Evolutionary conservation across 345 rosid species (phyloP).

Genomic region (Salix purpurea): DNA sequence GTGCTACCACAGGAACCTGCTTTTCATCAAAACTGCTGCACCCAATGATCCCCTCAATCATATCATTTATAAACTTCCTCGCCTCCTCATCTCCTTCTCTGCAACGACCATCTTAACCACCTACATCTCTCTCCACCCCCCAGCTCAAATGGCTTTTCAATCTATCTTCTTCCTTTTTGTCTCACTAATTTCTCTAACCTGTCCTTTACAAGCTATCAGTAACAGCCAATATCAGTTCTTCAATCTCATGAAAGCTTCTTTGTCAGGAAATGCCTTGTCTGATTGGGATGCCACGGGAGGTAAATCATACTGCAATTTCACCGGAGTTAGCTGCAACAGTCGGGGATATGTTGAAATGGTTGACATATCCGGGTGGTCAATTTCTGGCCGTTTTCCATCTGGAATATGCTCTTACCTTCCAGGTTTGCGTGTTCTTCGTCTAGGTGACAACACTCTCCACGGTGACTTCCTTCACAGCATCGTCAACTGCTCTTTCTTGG

Average conservation of each 20-base stretch:
- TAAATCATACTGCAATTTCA: slow-evolving; percentile 53
- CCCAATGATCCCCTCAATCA: slow-evolving; percentile 35
- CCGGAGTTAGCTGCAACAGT: slow-evolving; percentile 59
- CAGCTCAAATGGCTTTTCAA: slow-evolving; percentile 32
- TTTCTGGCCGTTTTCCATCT: slow-evolving; percentile 62
- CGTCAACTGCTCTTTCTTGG: slow-evolving; percentile 65
- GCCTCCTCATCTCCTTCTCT: slow-evolving; percentile 30
- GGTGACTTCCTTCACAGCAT: slow-evolving; percentile 53
- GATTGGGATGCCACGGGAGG: slow-evolving; percentile 52
- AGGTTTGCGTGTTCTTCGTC: slow-evolving; percentile 57
- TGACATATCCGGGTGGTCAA: slow-evolving; percentile 55
- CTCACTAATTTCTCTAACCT: slow-evolving; percentile 25
- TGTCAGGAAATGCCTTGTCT: slow-evolving; percentile 47
- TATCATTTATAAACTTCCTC: slow-evolving; percentile 38
- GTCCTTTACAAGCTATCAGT: slow-evolving; percentile 23
- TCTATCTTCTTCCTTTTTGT: slow-evolving; percentile 26
- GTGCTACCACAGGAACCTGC: slow-evolving; percentile 27
- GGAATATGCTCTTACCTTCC: slow-evolving; percentile 68
- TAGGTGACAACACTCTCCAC: slow-evolving; percentile 47
- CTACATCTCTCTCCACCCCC: slow-evolving; percentile 9
- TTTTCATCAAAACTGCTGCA: slow-evolving; percentile 31
- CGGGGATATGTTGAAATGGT: slow-evolving; percentile 52
- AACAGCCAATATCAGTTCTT: slow-evolving; percentile 56
- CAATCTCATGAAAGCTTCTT: slow-evolving; percentile 49
- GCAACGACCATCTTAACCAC: slow-evolving; percentile 31